A percentile compares a stretch with the other conserved stretches of the same genome.
phyloP scores from a whole-genome alignment of 306 rosid genomes.

The Glycyrrhiza uralensis region DNA sequence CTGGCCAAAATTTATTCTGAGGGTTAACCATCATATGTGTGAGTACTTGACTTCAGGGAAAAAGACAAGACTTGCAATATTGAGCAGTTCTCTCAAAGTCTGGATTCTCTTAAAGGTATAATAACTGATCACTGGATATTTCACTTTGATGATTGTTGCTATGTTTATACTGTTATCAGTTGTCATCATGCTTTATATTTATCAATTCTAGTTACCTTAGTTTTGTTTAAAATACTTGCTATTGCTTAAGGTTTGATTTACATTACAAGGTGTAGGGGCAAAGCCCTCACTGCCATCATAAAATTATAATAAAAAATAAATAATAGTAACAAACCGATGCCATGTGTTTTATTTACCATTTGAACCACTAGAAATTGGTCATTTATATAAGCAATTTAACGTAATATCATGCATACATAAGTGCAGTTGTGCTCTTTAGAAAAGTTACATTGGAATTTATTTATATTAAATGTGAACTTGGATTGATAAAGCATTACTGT shows the following conservation, averaged over 20 bases:
- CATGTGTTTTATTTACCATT: too few relatives aligned
- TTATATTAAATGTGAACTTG: slow-evolving; percentile 12
- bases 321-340: too few relatives aligned
- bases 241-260: slow-evolving; percentile 5
- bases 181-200: not conserved
- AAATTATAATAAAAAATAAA: not conserved
- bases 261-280: too few relatives aligned
- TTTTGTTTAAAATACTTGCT: not conserved
- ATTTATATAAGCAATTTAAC: too few relatives aligned
- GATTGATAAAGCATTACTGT: not conserved
- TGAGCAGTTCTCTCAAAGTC: slow-evolving; percentile 93
- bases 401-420: too few relatives aligned
- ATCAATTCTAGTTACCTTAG: slow-evolving; percentile 4
- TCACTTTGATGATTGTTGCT: not conserved
- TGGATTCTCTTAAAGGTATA: slow-evolving; percentile 91
- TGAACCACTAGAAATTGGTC: too few relatives aligned
- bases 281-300: not conserved
- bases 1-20: slow-evolving; percentile 84
- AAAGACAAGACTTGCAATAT: slow-evolving; percentile 76
- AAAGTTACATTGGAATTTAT: too few relatives aligned
- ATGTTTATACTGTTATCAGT: not conserved
- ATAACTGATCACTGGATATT: slow-evolving; percentile 6
- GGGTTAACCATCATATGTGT: slow-evolving; percentile 87
- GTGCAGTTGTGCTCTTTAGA: too few relatives aligned
- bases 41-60: slow-evolving; percentile 78